Evolutionary conservation across 1,284 basidiomycete species (phyloP).

Genomic region (Fomitopsis palustris): DNA sequence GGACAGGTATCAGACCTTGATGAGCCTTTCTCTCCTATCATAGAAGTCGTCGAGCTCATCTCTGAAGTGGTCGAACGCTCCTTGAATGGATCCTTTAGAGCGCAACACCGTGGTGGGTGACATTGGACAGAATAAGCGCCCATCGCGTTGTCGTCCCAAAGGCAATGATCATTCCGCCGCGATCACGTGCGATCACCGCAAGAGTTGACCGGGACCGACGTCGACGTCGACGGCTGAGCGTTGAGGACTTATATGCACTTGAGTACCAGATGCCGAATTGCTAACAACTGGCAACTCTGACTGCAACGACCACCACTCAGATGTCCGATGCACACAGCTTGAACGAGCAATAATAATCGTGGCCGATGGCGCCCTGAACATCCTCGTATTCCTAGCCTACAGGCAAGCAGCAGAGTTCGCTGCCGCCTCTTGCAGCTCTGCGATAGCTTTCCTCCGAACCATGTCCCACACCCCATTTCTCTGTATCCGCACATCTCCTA

Average conservation of each 20-base stretch:
- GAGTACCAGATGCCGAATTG: too few relatives aligned
- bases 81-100: conserved; percentile 25
- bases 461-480: conserved; percentile 69
- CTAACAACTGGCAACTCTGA: too few relatives aligned
- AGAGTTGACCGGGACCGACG: too few relatives aligned
- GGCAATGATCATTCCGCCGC: background rate
- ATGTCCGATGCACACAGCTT: too few relatives aligned
- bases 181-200: too few relatives aligned
- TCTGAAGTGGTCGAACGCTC: conserved; percentile 58
- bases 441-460: conserved; percentile 67
- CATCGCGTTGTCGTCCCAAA: background rate
- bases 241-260: too few relatives aligned
- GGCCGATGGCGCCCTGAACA: too few relatives aligned
- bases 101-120: background rate
- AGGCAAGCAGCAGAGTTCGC: conserved; percentile 31
- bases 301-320: too few relatives aligned
- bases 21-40: conserved; percentile 76
- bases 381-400: conserved; percentile 9
- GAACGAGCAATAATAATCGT: too few relatives aligned
- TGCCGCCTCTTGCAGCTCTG: conserved; percentile 67
- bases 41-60: conserved; percentile 72
- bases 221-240: too few relatives aligned
- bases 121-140: background rate
- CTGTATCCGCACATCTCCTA: conserved; percentile 68
- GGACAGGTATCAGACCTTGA: conserved; percentile 55